Conservation (phyloP, 306 rosid genomes). For the Hippophae gyantsensis region DNA sequence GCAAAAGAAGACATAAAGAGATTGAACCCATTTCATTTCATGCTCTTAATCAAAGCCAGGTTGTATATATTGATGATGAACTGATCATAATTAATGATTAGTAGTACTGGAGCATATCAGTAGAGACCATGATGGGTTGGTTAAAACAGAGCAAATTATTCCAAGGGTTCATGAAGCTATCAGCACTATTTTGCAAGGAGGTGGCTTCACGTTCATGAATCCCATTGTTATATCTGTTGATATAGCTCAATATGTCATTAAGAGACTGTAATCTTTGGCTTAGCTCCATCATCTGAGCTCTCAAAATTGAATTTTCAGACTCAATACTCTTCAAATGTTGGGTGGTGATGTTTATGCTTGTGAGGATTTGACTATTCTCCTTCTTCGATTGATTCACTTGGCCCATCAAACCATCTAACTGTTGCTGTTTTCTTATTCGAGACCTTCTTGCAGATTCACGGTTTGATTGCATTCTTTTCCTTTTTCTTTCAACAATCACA, state of each 20-base stretch:
- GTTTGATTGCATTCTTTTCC: conserved; percentile 75
- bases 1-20: conserved; percentile 4
- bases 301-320: conserved; percentile 50
- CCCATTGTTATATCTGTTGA: conserved; percentile 24
- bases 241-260: conserved; percentile 37
- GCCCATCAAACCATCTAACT: conserved; percentile 47
- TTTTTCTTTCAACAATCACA: conserved; percentile 50
- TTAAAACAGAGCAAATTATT: conserved; percentile 32
- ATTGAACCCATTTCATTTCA: conserved; percentile 6
- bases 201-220: conserved; percentile 7
- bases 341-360: conserved; percentile 33
- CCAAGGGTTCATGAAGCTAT: conserved; percentile 36
- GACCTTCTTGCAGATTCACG: conserved; percentile 84
- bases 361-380: conserved; percentile 40
- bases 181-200: conserved; percentile 12
- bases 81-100: conserved; percentile 5
- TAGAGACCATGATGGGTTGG: conserved; percentile 66
- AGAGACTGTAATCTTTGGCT: conserved; percentile 60
- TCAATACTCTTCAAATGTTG: conserved; percentile 43
- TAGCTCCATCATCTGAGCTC: conserved; percentile 62
- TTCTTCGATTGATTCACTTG: conserved; percentile 28
- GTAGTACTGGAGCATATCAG: conserved; percentile 52
- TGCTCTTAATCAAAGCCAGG: background rate
- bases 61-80: background rate
- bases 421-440: conserved; percentile 65